These are phyloP conservation scores for Allium cepa DNA, from an alignment of 106 monocot genomes.

Conservation along the genomic window DNA sequence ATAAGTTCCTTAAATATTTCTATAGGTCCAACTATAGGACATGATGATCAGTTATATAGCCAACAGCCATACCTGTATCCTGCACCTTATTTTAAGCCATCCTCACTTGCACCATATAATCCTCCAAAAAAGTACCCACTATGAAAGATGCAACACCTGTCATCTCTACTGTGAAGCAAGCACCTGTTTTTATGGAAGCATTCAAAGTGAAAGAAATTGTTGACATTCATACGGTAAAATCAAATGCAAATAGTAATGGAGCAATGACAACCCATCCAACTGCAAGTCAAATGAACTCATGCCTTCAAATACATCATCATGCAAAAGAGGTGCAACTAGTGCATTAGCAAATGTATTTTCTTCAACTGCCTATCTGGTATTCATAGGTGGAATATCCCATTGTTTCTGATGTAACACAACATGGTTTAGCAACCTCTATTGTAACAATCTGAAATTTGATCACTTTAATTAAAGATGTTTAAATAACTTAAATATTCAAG, in stretches of 20 bases:
- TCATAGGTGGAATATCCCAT: too few species aligned
- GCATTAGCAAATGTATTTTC: slow-evolving; percentile 24
- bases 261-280: slow-evolving; percentile 1
- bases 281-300: slow-evolving; percentile 25
- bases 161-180: slow-evolving; percentile 21
- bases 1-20: slow-evolving; percentile 11
- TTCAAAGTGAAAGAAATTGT: slow-evolving; percentile 30
- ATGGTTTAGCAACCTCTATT: too few species aligned
- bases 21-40: slow-evolving; percentile 52
- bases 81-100: too few species aligned
- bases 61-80: slow-evolving; percentile 60
- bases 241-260: slow-evolving; percentile 14
- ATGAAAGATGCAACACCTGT: slow-evolving; percentile 16
- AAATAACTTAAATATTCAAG: too few species aligned
- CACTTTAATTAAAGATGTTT: too few species aligned
- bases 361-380: background rate
- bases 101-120: slow-evolving; percentile 10
- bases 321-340: slow-evolving; percentile 10
- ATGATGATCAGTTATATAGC: slow-evolving; percentile 70
- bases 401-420: too few species aligned
- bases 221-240: slow-evolving; percentile 12
- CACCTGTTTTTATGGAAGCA: slow-evolving; percentile 23
- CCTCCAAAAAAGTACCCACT: slow-evolving; percentile 16
- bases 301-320: slow-evolving; percentile 14
- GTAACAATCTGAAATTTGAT: too few species aligned